Evolutionary conservation across 164 flowering plant species (phyloP).

Genomic region (Kingdonia uniflora): DNA sequence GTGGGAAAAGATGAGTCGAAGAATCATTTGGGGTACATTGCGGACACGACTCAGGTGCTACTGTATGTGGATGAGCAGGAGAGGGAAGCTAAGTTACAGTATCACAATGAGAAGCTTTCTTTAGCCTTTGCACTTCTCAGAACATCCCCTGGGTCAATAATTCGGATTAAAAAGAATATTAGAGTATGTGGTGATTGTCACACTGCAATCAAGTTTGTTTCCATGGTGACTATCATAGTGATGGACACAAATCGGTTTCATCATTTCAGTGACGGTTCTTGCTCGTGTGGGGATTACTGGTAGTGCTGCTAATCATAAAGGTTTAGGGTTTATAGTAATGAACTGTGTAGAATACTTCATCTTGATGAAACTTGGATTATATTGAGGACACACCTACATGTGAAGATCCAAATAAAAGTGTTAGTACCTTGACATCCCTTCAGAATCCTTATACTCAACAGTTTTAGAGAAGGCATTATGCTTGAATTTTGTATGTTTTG

Average conservation of each 20-base stretch:
- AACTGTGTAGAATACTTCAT: too few relatives aligned
- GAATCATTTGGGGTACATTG: constrained; percentile 48
- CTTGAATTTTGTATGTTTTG: too few relatives aligned
- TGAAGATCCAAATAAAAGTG: too few relatives aligned
- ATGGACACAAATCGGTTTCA: constrained; percentile 59
- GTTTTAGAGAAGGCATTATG: too few relatives aligned
- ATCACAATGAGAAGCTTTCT: constrained; percentile 63
- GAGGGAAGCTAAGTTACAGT: constrained; percentile 44
- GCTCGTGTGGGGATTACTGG: constrained; percentile 71
- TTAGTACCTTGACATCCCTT: too few relatives aligned
- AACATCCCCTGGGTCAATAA: constrained; percentile 34
- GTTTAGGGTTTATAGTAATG: too few relatives aligned
- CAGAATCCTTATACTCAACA: too few relatives aligned
- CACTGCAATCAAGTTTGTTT: constrained; percentile 50
- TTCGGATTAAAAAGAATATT: constrained; percentile 52
- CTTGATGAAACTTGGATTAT: too few relatives aligned
- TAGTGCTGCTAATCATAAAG: constrained; percentile 9
- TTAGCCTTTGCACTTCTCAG: constrained; percentile 56
- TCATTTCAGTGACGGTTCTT: constrained; percentile 45
- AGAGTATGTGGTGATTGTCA: constrained; percentile 66
- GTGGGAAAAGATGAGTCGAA: constrained; percentile 35
- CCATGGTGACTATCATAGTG: constrained; percentile 40
- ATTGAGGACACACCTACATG: too few relatives aligned
- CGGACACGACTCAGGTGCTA: constrained; percentile 52
- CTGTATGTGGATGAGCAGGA: constrained; percentile 40